Percentiles rank a stretch among this genome's conserved stretches.
Evolutionary conservation across 345 rosid species (phyloP).

Genomic region (Euphorbia lathyris): DNA sequence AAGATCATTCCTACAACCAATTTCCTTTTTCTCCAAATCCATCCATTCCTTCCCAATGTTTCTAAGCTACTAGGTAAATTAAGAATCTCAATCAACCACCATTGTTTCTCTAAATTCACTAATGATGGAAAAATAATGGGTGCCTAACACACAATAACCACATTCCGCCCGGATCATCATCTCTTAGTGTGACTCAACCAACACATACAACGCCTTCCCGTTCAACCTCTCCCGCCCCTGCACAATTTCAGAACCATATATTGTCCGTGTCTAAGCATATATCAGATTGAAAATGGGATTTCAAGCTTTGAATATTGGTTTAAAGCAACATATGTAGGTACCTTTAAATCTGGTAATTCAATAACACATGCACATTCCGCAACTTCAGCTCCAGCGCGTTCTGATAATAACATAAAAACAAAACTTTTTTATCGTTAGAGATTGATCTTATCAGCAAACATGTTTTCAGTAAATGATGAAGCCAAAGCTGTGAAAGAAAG

Average conservation of each 20-base stretch:
- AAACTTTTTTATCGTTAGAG: background rate
- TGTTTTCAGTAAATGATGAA: background rate
- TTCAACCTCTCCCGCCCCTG: constrained; percentile 54
- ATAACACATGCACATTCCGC: constrained; percentile 47
- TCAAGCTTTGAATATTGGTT: background rate
- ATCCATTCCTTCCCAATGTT: constrained; percentile 16
- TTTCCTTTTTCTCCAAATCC: constrained; percentile 4
- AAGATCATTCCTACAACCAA: constrained; percentile 21
- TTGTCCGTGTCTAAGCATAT: no score
- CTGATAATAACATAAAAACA: constrained; percentile 28
- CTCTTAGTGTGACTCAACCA: constrained; percentile 17
- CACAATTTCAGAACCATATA: constrained; percentile 9
- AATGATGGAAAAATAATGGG: constrained; percentile 10
- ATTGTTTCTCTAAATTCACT: constrained; percentile 19
- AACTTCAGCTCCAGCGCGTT: constrained; percentile 83
- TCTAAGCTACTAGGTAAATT: constrained; percentile 10
- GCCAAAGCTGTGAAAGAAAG: no score
- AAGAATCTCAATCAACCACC: constrained; percentile 16
- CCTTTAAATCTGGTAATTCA: constrained; percentile 82
- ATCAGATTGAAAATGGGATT: no score
- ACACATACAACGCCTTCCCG: constrained; percentile 22
- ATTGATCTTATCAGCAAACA: background rate
- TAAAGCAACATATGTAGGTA: constrained; percentile 10
- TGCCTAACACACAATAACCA: background rate
- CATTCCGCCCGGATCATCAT: background rate